These are phyloP conservation scores for Elongisporangium anandrum DNA, from an alignment of 352 stramenopile species.

Conservation along the genomic window DNA sequence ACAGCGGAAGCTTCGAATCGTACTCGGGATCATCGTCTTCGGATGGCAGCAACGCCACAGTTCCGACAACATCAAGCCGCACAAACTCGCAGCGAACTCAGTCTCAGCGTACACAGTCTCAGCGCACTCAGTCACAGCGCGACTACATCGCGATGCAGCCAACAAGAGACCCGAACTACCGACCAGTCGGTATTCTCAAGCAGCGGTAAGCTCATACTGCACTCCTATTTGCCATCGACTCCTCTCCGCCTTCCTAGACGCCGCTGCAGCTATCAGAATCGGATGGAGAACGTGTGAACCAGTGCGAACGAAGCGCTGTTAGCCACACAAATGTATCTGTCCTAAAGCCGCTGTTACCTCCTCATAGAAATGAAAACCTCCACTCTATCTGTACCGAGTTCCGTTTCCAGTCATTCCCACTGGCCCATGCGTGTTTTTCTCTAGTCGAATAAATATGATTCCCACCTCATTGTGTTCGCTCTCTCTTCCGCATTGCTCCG, in stretches of 20 bases:
- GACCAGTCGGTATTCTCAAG: slow-evolving; percentile 51
- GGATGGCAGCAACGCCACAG: slow-evolving; percentile 8
- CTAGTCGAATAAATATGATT: neutral
- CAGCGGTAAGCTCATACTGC: neutral
- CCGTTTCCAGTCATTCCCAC: too few relatives aligned
- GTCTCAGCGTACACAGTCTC: slow-evolving; percentile 4
- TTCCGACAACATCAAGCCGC: neutral
- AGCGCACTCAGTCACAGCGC: slow-evolving; percentile 7
- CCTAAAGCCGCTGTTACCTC: neutral
- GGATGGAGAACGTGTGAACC: neutral
- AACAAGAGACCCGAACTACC: neutral
- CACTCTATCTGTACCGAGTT: neutral
- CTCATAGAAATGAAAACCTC: neutral
- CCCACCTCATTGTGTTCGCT: neutral
- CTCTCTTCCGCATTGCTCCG: too few relatives aligned
- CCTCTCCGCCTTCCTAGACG: neutral
- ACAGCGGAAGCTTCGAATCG: slow-evolving; percentile 9
- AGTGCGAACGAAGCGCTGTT: neutral
- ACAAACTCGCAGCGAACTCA: neutral
- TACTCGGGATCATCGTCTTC: slow-evolving; percentile 20
- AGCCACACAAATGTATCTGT: neutral
- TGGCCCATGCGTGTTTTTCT: too few relatives aligned
- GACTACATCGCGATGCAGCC: neutral
- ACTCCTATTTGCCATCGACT: neutral
- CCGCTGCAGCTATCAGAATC: neutral